Evolutionary conservation across 2,329 filamentous ascomycete genomes (phyloP).

Genomic region (Uncinocarpus reesii): DNA sequence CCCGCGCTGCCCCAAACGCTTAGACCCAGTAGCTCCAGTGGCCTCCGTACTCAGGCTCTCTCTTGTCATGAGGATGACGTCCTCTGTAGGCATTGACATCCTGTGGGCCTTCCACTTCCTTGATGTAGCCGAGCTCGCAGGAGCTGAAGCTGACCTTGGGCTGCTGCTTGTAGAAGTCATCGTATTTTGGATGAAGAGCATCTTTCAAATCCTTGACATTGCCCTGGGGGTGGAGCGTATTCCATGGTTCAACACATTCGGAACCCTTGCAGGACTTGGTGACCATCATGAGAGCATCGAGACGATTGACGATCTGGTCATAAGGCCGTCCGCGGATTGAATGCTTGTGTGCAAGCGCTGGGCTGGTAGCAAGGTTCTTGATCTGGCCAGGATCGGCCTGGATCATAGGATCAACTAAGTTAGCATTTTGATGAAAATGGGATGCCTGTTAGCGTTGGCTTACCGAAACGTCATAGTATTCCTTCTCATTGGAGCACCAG

Average conservation of each 20-base stretch:
- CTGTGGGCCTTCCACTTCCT: constrained; percentile 47
- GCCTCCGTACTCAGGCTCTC: neutral
- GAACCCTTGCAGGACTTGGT: constrained; percentile 50
- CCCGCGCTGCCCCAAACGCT: too few species aligned
- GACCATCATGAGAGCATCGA: constrained; percentile 51
- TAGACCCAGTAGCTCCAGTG: constrained; percentile 5
- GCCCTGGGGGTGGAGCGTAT: constrained; percentile 45
- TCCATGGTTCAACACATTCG: constrained; percentile 49
- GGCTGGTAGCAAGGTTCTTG: constrained; percentile 27
- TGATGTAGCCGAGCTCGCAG: constrained; percentile 48
- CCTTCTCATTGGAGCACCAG: constrained; percentile 59
- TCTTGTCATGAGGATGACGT: neutral
- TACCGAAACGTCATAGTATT: constrained; percentile 54
- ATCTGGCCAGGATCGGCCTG: constrained; percentile 12
- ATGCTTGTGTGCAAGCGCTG: constrained; percentile 30
- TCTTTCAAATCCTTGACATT: constrained; percentile 44
- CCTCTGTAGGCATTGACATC: constrained; percentile 3
- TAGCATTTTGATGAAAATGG: neutral
- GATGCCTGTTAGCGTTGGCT: too few species aligned
- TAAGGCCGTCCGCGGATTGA: constrained; percentile 14
- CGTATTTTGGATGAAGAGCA: constrained; percentile 41
- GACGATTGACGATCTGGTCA: constrained; percentile 38
- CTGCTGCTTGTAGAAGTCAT: constrained; percentile 46
- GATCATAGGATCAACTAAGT: neutral
- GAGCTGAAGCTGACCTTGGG: constrained; percentile 43